phyloP scores from a whole-genome alignment of 75 land plant species.

The Pinus taeda region DNA sequence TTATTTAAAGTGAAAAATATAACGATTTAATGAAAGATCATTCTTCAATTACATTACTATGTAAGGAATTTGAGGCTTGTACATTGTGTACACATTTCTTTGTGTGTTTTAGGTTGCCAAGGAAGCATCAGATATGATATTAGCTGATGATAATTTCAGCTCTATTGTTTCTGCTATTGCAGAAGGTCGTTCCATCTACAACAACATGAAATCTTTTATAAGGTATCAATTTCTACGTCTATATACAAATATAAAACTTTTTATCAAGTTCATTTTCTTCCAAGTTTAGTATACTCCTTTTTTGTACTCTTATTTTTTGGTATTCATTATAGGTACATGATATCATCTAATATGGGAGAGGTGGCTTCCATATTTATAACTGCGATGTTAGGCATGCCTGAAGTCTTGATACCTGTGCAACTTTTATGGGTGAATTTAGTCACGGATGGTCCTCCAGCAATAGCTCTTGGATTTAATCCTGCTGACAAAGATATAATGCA shows the following conservation, averaged over 20 bases:
- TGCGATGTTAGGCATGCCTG: constrained; percentile 74
- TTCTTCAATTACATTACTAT: too few relatives aligned
- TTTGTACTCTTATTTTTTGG: neutral
- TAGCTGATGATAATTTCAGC: constrained; percentile 55
- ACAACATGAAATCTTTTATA: constrained; percentile 20
- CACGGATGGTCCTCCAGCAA: constrained; percentile 46
- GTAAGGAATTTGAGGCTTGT: too few relatives aligned
- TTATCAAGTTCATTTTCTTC: neutral
- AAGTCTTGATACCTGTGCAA: constrained; percentile 39
- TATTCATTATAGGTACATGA: constrained; percentile 32
- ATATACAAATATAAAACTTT: neutral
- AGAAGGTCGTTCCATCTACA: constrained; percentile 50
- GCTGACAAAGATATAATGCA: constrained; percentile 35
- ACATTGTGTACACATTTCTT: too few relatives aligned
- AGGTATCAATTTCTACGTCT: constrained; percentile 6
- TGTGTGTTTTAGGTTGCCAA: too few relatives aligned
- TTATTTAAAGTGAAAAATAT: too few relatives aligned
- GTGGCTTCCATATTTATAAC: constrained; percentile 88
- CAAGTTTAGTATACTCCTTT: neutral
- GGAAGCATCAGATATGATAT: constrained; percentile 44
- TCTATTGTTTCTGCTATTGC: constrained; percentile 44
- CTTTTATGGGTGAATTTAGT: constrained; percentile 90
- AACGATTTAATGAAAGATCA: too few relatives aligned
- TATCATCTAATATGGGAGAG: constrained; percentile 44
- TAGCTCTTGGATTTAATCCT: constrained; percentile 25